Evolutionary conservation across 2,329 filamentous ascomycete genomes (phyloP).

Genomic region (Aspergillus arachidicola): DNA sequence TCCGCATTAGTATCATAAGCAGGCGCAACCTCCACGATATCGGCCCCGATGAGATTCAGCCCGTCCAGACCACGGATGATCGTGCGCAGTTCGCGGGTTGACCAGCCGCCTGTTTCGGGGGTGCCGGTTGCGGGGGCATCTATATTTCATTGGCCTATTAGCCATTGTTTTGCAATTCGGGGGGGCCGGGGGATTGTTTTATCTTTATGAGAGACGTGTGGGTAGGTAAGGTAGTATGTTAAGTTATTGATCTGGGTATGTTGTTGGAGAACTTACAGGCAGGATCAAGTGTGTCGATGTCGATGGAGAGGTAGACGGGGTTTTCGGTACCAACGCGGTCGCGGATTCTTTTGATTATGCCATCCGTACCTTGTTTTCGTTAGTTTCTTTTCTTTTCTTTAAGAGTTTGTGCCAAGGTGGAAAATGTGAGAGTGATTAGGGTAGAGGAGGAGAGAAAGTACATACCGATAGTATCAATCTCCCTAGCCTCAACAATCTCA

Average conservation of each 20-base stretch:
- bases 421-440: too few relatives aligned
- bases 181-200: too few relatives aligned
- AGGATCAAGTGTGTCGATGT: slow-evolving; percentile 30
- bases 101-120: slow-evolving; percentile 27
- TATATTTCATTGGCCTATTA: not conserved
- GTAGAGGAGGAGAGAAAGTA: too few relatives aligned
- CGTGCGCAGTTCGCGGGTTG: slow-evolving; percentile 22
- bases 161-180: too few relatives aligned
- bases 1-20: slow-evolving; percentile 48
- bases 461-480: slow-evolving; percentile 30
- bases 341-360: slow-evolving; percentile 22
- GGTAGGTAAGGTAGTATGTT: not conserved
- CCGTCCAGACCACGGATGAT: slow-evolving; percentile 23
- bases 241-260: too few relatives aligned
- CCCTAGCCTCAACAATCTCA: slow-evolving; percentile 25
- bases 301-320: slow-evolving; percentile 35
- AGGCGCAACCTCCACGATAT: slow-evolving; percentile 52
- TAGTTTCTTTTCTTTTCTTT: not conserved
- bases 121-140: slow-evolving; percentile 34
- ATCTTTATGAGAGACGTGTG: not conserved
- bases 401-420: too few relatives aligned
- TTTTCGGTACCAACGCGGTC: slow-evolving; percentile 19
- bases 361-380: slow-evolving; percentile 5
- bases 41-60: slow-evolving; percentile 25
- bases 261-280: not conserved